These are phyloP conservation scores for Mallotus nudiflorus DNA, from an alignment of 345 rosid species.

Conservation along the genomic window DNA sequence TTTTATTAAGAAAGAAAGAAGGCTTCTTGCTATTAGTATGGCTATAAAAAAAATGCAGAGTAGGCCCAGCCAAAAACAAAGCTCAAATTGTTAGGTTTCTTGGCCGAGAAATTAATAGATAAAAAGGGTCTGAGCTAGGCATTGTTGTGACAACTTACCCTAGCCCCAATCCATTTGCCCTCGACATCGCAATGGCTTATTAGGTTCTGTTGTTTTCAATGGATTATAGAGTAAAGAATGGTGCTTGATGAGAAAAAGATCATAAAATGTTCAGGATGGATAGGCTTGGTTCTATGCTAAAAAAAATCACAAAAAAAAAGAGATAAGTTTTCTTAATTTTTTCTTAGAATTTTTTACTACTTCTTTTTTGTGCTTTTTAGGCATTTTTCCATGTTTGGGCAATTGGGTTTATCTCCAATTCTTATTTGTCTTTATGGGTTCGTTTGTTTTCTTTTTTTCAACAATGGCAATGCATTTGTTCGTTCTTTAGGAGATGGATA, in stretches of 20 bases:
- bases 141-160: slow-evolving; percentile 36
- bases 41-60: slow-evolving; percentile 1
- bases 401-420: neutral
- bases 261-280: no score
- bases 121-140: slow-evolving; percentile 40
- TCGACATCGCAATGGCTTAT: slow-evolving; percentile 47
- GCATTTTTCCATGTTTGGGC: neutral
- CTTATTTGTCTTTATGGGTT: neutral
- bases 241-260: neutral
- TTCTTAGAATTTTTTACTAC: neutral
- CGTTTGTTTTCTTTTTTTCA: neutral
- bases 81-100: slow-evolving; percentile 32
- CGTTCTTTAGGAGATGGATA: neutral
- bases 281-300: no score
- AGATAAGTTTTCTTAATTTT: no score
- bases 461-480: neutral
- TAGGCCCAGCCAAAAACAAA: slow-evolving; percentile 41
- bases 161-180: slow-evolving; percentile 40
- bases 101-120: slow-evolving; percentile 34
- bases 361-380: neutral
- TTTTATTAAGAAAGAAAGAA: slow-evolving; percentile 26
- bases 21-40: neutral
- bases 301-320: no score
- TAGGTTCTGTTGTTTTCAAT: neutral
- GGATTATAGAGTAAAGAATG: no score